These are phyloP conservation scores for Calophaca sinica DNA, from an alignment of 306 rosid genomes.

Conservation along the genomic window DNA sequence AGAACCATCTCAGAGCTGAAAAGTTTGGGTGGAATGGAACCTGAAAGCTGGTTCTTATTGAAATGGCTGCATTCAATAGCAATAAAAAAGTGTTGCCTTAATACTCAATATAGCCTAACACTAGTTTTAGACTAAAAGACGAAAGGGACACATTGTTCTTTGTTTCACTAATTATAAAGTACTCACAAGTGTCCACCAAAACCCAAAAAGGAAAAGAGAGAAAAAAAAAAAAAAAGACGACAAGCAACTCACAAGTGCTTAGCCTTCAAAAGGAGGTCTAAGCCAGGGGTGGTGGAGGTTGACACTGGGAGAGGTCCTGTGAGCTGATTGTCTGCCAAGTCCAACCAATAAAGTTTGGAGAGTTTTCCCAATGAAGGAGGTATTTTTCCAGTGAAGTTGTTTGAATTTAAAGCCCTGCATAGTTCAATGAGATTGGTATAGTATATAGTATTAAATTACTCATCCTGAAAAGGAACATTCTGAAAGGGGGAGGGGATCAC, in stretches of 20 bases:
- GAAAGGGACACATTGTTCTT: too few relatives aligned
- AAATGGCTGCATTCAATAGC: constrained; percentile 79
- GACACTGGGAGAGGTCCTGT: constrained; percentile 83
- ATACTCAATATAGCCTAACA: not conserved
- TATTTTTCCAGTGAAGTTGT: constrained; percentile 77
- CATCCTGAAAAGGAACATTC: too few relatives aligned
- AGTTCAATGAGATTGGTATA: constrained; percentile 9
- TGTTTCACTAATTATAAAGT: not conserved
- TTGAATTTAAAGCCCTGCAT: constrained; percentile 87
- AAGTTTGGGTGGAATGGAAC: constrained; percentile 70
- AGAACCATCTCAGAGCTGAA: constrained; percentile 78
- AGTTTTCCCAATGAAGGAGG: constrained; percentile 91
- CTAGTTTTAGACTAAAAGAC: too few relatives aligned
- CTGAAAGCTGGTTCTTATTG: constrained; percentile 90
- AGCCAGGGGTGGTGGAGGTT: constrained; percentile 61
- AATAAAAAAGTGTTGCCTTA: constrained; percentile 21
- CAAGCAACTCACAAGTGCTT: constrained; percentile 79
- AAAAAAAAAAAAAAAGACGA: not conserved
- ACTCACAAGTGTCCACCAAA: constrained; percentile 57
- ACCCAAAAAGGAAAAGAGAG: too few relatives aligned
- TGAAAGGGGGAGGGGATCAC: too few relatives aligned
- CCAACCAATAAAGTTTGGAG: constrained; percentile 90
- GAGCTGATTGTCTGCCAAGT: constrained; percentile 80
- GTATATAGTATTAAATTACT: constrained; percentile 2
- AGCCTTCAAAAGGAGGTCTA: constrained; percentile 80